phyloP scores from a whole-genome alignment of 2,329 filamentous ascomycete species.

The Nannizziopsis barbatae region DNA sequence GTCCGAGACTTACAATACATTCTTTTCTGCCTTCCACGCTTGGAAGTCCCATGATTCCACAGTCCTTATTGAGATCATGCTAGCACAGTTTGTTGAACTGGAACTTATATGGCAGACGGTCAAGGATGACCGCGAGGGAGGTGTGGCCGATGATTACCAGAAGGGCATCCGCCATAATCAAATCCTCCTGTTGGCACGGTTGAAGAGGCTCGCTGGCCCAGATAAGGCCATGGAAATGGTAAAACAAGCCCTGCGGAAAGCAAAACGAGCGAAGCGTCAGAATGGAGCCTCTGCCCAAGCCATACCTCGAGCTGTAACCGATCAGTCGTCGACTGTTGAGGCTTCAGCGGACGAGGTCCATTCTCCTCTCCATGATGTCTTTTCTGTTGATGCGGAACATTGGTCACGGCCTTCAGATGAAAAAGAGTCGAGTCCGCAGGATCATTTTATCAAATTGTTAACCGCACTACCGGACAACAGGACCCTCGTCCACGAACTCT shows the following conservation, averaged over 20 bases:
- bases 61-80: conserved; percentile 54
- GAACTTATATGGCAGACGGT: conserved; percentile 58
- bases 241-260: conserved; percentile 50
- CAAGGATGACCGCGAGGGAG: conserved; percentile 50
- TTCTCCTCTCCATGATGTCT: conserved; percentile 33
- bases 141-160: conserved; percentile 52
- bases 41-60: conserved; percentile 56
- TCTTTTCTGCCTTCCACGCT: conserved; percentile 51
- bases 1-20: conserved; percentile 47
- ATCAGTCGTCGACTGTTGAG: conserved; percentile 21
- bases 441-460: conserved; percentile 42
- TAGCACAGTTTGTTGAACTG: conserved; percentile 54
- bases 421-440: conserved; percentile 28
- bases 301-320: conserved; percentile 45
- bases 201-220: conserved; percentile 51
- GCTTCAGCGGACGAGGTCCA: conserved; percentile 22
- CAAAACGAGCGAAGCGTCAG: conserved; percentile 42
- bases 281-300: conserved; percentile 38
- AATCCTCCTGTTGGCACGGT: conserved; percentile 49
- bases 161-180: conserved; percentile 57
- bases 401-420: conserved; percentile 25
- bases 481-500: conserved; percentile 51
- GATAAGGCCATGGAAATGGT: conserved; percentile 51
- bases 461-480: conserved; percentile 52
- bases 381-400: conserved; percentile 24